Evolutionary conservation across 2,329 filamentous ascomycete species (phyloP).

Genomic region (Acarospora socialis): DNA sequence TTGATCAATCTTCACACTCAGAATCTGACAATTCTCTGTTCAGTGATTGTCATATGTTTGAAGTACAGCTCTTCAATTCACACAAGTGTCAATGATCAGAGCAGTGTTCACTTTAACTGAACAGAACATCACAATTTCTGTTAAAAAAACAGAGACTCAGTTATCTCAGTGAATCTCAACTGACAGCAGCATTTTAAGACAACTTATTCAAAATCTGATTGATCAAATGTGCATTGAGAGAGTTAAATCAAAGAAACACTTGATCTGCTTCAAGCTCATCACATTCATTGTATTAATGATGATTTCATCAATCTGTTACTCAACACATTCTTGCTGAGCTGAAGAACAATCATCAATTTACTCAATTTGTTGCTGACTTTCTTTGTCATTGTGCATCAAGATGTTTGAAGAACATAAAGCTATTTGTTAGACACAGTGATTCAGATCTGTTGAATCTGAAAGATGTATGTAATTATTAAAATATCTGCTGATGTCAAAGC

Average conservation of each 20-base stretch:
- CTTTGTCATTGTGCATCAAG: constrained; percentile 3
- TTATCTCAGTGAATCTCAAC: not conserved
- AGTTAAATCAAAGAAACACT: constrained; percentile 15
- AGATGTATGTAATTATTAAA: constrained; percentile 18
- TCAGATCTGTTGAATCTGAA: constrained; percentile 23
- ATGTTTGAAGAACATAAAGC: constrained; percentile 12
- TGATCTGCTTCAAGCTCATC: not conserved
- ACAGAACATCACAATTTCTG: not conserved
- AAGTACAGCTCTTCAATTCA: not conserved
- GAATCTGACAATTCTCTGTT: too few species aligned
- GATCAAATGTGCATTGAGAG: constrained; percentile 13
- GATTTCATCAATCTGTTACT: constrained; percentile 5
- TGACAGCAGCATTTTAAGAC: constrained; percentile 15
- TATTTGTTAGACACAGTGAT: constrained; percentile 22
- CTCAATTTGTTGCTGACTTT: constrained; percentile 2
- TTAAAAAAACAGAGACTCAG: not conserved
- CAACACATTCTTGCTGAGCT: constrained; percentile 6
- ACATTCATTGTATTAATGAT: not conserved
- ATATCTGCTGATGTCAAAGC: constrained; percentile 2
- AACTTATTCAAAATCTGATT: constrained; percentile 16
- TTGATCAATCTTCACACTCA: too few species aligned
- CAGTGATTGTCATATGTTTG: too few species aligned
- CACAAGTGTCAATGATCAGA: constrained; percentile 3
- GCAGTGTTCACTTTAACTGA: not conserved
- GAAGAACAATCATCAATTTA: constrained; percentile 2